Base-by-base conservation (phyloP, 345 rosid genomes). In the Dipteronia sinensis region DNA sequence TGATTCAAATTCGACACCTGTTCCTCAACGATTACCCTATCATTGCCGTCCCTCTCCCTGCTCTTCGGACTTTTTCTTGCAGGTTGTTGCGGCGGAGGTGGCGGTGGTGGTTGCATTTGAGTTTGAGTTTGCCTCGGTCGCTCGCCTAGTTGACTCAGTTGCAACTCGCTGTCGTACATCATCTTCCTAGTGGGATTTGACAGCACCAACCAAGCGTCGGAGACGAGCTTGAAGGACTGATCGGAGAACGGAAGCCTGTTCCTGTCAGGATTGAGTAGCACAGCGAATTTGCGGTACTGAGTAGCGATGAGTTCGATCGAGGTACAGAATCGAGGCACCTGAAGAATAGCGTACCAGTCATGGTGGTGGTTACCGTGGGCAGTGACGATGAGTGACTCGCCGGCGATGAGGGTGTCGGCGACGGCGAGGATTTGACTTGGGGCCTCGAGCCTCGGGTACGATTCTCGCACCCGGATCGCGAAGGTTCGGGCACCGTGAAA, bases 321-420 rank as follows among this genome's bases (percentile, higher is more conserved):
- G 73, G 83, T 90, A 85, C 92, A 87, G 64, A 91, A 75, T 11
- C 90, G 89, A 40, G 81, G 86, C 65, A 96, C 88, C 80, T 94
- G 99, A 46, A 96, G 92, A 69, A 92, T 90, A 67, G 91, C 86
- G 80, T 96, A 96, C 91, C 91, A 96, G 73, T 94, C 98, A 2
- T 80, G 87, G 70, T 83, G 78, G 78, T 81, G 69, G 65, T 67
- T 75, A 9, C 78, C 72, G 40, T 68, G 59, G 42, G 56, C 58
- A 42, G 82, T 79, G 20, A 83, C 67, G n/a, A 83, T 79, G 67
- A 82, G 7, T 15, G 83, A 69, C 67, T 92, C 91, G 29, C 86
- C 87, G 65, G 93, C 92, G 69, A 94, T 73, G 13, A 96, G 87
- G 47, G 94, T 83, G 82, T 94, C 99, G 79, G 87, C 91, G 38